These are phyloP conservation scores for Argentina anserina DNA, from an alignment of 306 rosid genomes.

Conservation along the genomic window DNA sequence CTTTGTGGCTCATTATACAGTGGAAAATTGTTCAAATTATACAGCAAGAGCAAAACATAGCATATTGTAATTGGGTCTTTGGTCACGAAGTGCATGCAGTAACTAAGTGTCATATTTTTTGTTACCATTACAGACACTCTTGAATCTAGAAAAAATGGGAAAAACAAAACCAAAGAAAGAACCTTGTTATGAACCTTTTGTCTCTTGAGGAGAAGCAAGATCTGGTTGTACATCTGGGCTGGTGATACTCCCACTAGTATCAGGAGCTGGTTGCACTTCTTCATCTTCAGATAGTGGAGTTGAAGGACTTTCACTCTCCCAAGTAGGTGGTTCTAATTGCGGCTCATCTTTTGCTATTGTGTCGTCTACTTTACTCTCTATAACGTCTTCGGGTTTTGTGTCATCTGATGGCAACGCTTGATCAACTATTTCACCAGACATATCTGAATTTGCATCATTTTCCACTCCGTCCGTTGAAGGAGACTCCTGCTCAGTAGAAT, in stretches of 20 bases:
- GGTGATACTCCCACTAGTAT: slow-evolving; percentile 33
- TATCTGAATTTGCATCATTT: slow-evolving; percentile 30
- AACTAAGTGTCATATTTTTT: slow-evolving; percentile 2
- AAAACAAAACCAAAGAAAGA: background rate
- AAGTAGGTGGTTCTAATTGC: slow-evolving; percentile 30
- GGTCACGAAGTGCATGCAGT: background rate
- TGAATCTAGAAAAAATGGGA: background rate
- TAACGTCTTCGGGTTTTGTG: slow-evolving; percentile 27
- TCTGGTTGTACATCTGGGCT: slow-evolving; percentile 42
- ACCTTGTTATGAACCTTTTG: slow-evolving; percentile 39
- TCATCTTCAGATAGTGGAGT: slow-evolving; percentile 32
- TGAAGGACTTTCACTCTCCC: slow-evolving; percentile 35
- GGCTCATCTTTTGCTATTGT: slow-evolving; percentile 35
- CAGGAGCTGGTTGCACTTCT: slow-evolving; percentile 39
- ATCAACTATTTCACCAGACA: slow-evolving; percentile 34
- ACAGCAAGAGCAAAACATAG: background rate
- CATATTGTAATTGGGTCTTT: background rate
- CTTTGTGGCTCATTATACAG: background rate
- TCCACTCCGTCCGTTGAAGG: slow-evolving; percentile 32
- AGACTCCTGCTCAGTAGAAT: slow-evolving; percentile 32
- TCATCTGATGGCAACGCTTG: slow-evolving; percentile 29
- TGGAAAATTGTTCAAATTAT: background rate
- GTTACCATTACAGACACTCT: background rate
- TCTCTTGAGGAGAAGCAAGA: slow-evolving; percentile 31
- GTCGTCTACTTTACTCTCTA: slow-evolving; percentile 36